Evolutionary conservation across 768 basidiomycete species (phyloP), one percentile per base, ranked within the genome.

Genomic region (Leccinum subtestaceum): DNA sequence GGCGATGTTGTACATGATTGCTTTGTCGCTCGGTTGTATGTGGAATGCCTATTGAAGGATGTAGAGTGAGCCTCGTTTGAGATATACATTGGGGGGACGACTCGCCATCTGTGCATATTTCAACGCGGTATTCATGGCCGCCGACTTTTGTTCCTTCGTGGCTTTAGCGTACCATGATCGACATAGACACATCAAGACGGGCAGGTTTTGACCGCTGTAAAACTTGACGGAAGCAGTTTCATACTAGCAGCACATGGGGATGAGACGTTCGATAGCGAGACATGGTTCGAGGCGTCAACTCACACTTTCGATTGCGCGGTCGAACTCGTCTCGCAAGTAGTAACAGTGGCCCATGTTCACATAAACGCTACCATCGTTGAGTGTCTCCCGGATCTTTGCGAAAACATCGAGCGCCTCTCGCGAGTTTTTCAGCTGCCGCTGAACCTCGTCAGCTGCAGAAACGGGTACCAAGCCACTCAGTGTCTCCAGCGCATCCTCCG

Each of bases 261-360:
- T 55, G 25, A 53, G 52, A 19, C 15, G 32, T 21, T 23, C 31
- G 17, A 17, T 11, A 15, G 11, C 3, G 12, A 29, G 40, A 54
- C 11, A 17, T 5, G n/a, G 2, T 3, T 13, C 3, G 21, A 21
- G 27, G 38, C 8, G 5, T 11, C 15, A 2, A 79, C 86, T 71
- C 70, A 97, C 96, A 67, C 92, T 91, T 74, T 99, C 95, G 62
- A 98, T 95, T 1, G 97, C 96, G 52, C 91, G 82, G 63, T 98
- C 96, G 70, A 88, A 97, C 70, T 99, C 96, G 59, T 97, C 96
- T 53, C 93, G 81, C 19, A 86, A 83, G 68, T 93, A 96, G 70
- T 95, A 91, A 67, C 95, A 97, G 67, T 98, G 97, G 0, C 95
- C 97, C 80, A 98, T 95, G 71, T 99, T 99, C 68, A 93, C 79